These are phyloP conservation scores for Penicillium frequentans DNA, from an alignment of 2,329 filamentous ascomycete genomes.

Conservation along the genomic window DNA sequence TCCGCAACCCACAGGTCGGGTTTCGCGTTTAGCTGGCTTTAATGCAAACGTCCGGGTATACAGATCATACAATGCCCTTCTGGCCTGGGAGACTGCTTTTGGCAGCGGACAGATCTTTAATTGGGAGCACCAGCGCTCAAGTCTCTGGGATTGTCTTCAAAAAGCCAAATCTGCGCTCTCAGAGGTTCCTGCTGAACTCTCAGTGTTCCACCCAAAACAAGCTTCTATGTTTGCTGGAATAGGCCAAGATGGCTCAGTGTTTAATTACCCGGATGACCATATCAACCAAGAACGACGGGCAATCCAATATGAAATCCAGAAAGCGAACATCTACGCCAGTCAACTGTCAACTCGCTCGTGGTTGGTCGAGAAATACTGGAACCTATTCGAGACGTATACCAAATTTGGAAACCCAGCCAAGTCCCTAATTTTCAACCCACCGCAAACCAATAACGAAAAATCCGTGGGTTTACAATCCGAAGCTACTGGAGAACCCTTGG, in stretches of 20 bases:
- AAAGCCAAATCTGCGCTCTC: constrained; percentile 69
- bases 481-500: background rate
- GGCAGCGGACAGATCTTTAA: constrained; percentile 73
- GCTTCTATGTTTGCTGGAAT: constrained; percentile 8
- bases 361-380: constrained; percentile 83
- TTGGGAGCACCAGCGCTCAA: constrained; percentile 73
- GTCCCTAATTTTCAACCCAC: constrained; percentile 9
- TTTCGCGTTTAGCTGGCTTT: constrained; percentile 76
- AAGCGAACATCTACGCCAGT: constrained; percentile 83
- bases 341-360: constrained; percentile 80
- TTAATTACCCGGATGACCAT: constrained; percentile 29
- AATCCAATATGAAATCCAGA: constrained; percentile 84
- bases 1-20: constrained; percentile 64
- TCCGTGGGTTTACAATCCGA: constrained; percentile 8
- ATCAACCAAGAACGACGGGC: constrained; percentile 28
- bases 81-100: constrained; percentile 79
- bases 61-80: constrained; percentile 73
- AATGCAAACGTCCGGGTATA: constrained; percentile 77
- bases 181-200: constrained; percentile 68
- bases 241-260: constrained; percentile 19
- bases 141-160: constrained; percentile 69
- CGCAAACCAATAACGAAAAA: constrained; percentile 21
- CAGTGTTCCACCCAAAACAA: constrained; percentile 46
- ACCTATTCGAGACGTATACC: constrained; percentile 65
- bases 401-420: constrained; percentile 23